Evolutionary conservation across 192 early-diverging fungal species (phyloP).

Genomic region (Umbelopsis sp.): DNA sequence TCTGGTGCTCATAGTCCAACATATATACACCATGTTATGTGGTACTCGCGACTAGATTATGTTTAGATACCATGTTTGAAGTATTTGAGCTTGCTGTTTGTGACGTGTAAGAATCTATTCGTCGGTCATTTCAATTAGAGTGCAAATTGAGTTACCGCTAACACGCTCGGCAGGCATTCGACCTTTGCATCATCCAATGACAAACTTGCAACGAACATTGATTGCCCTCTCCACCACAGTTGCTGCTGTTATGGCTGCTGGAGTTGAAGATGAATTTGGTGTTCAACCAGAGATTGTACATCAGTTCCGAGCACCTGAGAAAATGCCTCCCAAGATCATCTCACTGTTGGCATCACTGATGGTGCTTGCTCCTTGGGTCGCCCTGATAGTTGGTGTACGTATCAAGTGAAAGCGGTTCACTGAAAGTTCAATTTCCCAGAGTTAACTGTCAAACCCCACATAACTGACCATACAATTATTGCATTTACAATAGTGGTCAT

Average conservation of each 20-base stretch:
- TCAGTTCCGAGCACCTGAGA: constrained; percentile 51
- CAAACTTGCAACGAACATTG: not conserved
- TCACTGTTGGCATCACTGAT: constrained; percentile 43
- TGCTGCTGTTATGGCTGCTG: constrained; percentile 28
- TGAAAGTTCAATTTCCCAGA: not conserved
- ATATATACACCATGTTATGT: no score
- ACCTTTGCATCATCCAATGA: constrained; percentile 9
- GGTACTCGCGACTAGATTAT: no score
- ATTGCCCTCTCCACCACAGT: not conserved
- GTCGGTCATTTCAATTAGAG: not conserved
- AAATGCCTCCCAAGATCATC: constrained; percentile 47
- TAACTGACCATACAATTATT: not conserved
- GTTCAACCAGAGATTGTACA: constrained; percentile 54
- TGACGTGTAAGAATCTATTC: constrained; percentile 14
- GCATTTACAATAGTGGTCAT: constrained; percentile 42
- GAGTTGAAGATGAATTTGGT: constrained; percentile 38
- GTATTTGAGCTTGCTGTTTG: not conserved
- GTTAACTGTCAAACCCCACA: not conserved
- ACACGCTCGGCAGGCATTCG: not conserved
- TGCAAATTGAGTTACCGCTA: not conserved
- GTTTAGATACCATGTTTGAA: no score
- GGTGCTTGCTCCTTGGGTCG: constrained; percentile 46
- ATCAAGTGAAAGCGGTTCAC: no score
- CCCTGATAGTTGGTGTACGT: constrained; percentile 47
- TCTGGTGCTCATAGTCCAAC: no score